Evolutionary conservation across 2,329 filamentous ascomycete genomes (phyloP), one percentile per base, ranked within the genome.

Genomic region (Hymenoscyphus linearis): DNA sequence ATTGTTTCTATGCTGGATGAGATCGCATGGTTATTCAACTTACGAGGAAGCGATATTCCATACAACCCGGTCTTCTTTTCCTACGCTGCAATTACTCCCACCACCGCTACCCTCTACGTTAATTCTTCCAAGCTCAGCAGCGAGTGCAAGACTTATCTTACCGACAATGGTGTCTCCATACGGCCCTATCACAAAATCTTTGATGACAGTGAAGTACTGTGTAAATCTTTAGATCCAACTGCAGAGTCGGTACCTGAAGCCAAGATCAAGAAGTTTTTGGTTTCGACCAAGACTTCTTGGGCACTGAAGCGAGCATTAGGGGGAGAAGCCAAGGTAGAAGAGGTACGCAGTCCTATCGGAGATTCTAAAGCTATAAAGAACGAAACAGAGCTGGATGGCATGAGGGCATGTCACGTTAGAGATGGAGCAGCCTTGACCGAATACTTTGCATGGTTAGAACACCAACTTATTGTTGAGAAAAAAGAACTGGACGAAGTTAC

Each of bases 41-140:
- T 99, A 55, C 87, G 95, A 68, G 95, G 95, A 69, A 95, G 83
- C 74, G 95, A 98, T 73, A 98, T 99, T 66, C 91, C 92, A 0
- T 99, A 95, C 78, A 99, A 99, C 73, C 95, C 95, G 0, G 95
- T 99, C 56, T 98, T 99, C 80, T 98, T 98, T 77, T 95, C 93
- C 16, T 99, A 98, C 71, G 93, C 93, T 52, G 83, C 95, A 50
- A 79, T 99, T 65, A 98, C 95, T 2, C 85, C 87, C 1, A 86
- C 81, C 12, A 80, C 85, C 1, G 90, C 88, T 26, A 92, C 87
- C 1, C 81, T 99, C 4, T 99, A 97, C 71, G 80, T 98, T 62
- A 89, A 98, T 71, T 83, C 87, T 13, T 82, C 84, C 14, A 96
- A 97, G 74, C 76, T 98, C 31, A 85, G 82, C 36, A 77, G 82